A percentile compares a stretch with the other conserved stretches of the same genome.
Evolutionary conservation across 2,329 filamentous ascomycete species (phyloP).

Genomic region (Scleromitrula shiraiana): DNA sequence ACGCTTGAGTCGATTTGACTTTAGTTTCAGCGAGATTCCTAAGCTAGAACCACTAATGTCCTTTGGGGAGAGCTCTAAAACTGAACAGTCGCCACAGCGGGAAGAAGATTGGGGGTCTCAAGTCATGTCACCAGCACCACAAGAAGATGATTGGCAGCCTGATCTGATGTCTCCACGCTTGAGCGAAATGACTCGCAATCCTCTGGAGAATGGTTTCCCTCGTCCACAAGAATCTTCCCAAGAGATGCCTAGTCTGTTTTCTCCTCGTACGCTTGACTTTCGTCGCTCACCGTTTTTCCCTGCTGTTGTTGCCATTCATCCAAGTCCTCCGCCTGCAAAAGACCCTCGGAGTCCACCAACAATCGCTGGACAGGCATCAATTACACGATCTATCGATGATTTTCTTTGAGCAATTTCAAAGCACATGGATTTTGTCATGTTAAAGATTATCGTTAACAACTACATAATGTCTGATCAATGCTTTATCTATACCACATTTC

Average conservation of each 20-base stretch:
- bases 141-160: slow-evolving; percentile 20
- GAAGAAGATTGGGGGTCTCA: neutral
- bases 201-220: slow-evolving; percentile 21
- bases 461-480: slow-evolving; percentile 8
- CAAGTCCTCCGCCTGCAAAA: slow-evolving; percentile 27
- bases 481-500: slow-evolving; percentile 9
- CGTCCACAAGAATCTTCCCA: slow-evolving; percentile 16
- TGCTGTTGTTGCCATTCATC: slow-evolving; percentile 31
- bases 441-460: neutral
- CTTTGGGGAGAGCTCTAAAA: neutral
- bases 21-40: slow-evolving; percentile 20
- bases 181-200: slow-evolving; percentile 28
- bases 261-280: slow-evolving; percentile 65
- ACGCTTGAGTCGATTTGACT: slow-evolving; percentile 23
- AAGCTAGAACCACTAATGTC: neutral
- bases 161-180: slow-evolving; percentile 28
- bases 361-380: slow-evolving; percentile 67
- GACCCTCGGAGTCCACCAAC: slow-evolving; percentile 70
- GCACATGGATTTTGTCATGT: slow-evolving; percentile 5
- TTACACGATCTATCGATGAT: slow-evolving; percentile 71
- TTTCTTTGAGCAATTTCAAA: slow-evolving; percentile 45
- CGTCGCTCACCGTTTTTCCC: slow-evolving; percentile 58
- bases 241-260: slow-evolving; percentile 39
- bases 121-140: slow-evolving; percentile 7
- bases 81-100: neutral